Evolutionary conservation across 208 protist genomes (phyloP).

Genomic region (Wallacemonas sp.): DNA sequence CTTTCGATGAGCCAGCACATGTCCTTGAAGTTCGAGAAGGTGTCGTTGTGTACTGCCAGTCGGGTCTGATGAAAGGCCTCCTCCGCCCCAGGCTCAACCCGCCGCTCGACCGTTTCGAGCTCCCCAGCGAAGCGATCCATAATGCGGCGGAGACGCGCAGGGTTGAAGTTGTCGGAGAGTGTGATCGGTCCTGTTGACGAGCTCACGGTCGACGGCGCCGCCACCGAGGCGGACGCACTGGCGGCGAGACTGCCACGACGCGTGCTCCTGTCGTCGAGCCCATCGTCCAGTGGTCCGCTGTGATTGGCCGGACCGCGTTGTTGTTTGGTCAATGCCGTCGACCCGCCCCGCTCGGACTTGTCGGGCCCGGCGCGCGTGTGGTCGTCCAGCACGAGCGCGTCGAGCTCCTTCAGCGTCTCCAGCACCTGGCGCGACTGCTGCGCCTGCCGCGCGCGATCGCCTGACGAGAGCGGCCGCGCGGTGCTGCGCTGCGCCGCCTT

Average conservation of each 20-base stretch:
- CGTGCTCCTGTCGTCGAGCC: neutral
- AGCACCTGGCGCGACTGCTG: neutral
- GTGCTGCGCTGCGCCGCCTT: neutral
- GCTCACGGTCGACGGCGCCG: neutral
- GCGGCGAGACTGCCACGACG: no score
- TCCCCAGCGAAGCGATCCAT: constrained; percentile 20
- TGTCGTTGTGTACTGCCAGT: neutral
- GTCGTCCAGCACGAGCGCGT: constrained; percentile 17
- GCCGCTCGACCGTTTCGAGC: constrained; percentile 20
- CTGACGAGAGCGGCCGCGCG: neutral
- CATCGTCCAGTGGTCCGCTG: no score
- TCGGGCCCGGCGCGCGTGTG: neutral
- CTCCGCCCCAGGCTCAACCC: constrained; percentile 20
- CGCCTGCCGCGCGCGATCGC: neutral
- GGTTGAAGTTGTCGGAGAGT: constrained; percentile 17
- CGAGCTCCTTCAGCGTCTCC: constrained; percentile 12
- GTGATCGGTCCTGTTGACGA: neutral
- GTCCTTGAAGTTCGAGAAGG: constrained; percentile 45
- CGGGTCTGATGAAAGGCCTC: neutral
- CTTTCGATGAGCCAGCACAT: constrained; percentile 69
- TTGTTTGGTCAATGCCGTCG: no score
- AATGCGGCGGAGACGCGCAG: constrained; percentile 2
- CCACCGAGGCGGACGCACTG: no score
- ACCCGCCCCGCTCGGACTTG: no score
- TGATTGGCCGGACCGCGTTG: no score